These are phyloP conservation scores for Myxozyma kluyveri DNA, from an alignment of 805 yeast genomes.

Conservation along the genomic window DNA sequence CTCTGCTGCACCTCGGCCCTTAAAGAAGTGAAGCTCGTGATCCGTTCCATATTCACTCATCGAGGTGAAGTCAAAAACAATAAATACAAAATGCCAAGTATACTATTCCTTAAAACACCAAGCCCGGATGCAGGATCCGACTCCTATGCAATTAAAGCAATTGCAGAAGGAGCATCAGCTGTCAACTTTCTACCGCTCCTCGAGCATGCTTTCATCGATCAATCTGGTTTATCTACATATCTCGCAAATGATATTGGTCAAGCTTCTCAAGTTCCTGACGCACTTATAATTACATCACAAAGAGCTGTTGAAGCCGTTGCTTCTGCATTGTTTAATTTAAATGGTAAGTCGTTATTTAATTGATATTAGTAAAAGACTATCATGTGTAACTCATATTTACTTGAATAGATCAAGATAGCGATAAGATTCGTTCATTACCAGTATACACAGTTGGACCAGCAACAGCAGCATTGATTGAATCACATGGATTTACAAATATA, in stretches of 20 bases:
- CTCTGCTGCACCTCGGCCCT: too few relatives aligned
- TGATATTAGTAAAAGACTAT: background rate
- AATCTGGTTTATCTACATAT: slow-evolving; percentile 45
- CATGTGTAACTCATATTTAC: background rate
- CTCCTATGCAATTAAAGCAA: slow-evolving; percentile 14
- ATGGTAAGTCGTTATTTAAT: slow-evolving; percentile 1
- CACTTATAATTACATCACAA: slow-evolving; percentile 81
- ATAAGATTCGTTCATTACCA: slow-evolving; percentile 34
- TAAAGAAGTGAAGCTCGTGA: too few relatives aligned
- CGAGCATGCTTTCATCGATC: slow-evolving; percentile 57
- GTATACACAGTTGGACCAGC: slow-evolving; percentile 93
- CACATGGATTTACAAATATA: slow-evolving; percentile 64
- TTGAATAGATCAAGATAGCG: background rate
- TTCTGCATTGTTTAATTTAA: slow-evolving; percentile 37
- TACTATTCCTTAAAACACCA: slow-evolving; percentile 22
- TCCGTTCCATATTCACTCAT: too few relatives aligned
- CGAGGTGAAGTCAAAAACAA: too few relatives aligned
- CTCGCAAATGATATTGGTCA: slow-evolving; percentile 35
- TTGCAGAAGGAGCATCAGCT: background rate
- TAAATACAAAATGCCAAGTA: slow-evolving; percentile 1
- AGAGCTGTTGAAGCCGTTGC: slow-evolving; percentile 82
- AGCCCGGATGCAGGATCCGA: slow-evolving; percentile 11
- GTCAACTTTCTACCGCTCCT: slow-evolving; percentile 67
- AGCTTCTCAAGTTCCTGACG: slow-evolving; percentile 41
- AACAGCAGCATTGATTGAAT: slow-evolving; percentile 57